Percentiles rank a stretch among this genome's conserved stretches.
Conservation (phyloP, 495 filamentous ascomycete genomes). For the Penicillium silybi region DNA sequence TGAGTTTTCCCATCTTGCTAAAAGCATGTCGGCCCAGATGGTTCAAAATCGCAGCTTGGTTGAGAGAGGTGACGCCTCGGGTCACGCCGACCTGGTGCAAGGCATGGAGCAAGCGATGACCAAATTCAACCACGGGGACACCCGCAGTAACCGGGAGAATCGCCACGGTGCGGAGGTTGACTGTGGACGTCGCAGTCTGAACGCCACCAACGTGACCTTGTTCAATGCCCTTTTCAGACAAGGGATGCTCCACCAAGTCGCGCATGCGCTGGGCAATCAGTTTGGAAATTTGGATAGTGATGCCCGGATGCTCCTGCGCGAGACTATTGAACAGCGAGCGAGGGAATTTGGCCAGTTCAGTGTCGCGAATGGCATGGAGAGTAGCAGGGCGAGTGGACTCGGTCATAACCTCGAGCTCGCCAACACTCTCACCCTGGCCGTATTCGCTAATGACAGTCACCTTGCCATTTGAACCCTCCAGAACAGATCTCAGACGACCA, state of each 20-base stretch:
- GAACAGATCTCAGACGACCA: constrained; percentile 75
- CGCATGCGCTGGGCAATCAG: constrained; percentile 96
- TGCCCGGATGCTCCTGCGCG: constrained; percentile 92
- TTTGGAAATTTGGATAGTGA: constrained; percentile 98
- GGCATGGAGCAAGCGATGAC: constrained; percentile 81
- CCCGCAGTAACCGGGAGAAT: constrained; percentile 88
- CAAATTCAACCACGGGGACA: constrained; percentile 92
- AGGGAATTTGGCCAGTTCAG: constrained; percentile 92
- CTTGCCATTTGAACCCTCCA: constrained; percentile 72
- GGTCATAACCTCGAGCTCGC: constrained; percentile 95
- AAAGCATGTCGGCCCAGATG: constrained; percentile 95
- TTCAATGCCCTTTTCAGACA: constrained; percentile 62
- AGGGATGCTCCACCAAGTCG: constrained; percentile 73
- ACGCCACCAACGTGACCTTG: constrained; percentile 54
- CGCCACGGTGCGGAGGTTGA: constrained; percentile 90
- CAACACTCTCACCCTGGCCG: constrained; percentile 95
- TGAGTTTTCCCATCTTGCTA: constrained; percentile 94
- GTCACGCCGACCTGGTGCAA: constrained; percentile 81
- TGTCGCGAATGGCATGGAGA: constrained; percentile 92
- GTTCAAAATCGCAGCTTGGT: constrained; percentile 89
- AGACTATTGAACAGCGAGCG: constrained; percentile 96
- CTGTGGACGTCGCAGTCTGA: constrained; percentile 73
- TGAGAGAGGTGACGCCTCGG: constrained; percentile 87
- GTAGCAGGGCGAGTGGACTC: constrained; percentile 86
- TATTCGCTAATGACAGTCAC: constrained; percentile 90